Evolutionary conservation across 345 rosid species (phyloP).

Genomic region (Nasturtium officinale): DNA sequence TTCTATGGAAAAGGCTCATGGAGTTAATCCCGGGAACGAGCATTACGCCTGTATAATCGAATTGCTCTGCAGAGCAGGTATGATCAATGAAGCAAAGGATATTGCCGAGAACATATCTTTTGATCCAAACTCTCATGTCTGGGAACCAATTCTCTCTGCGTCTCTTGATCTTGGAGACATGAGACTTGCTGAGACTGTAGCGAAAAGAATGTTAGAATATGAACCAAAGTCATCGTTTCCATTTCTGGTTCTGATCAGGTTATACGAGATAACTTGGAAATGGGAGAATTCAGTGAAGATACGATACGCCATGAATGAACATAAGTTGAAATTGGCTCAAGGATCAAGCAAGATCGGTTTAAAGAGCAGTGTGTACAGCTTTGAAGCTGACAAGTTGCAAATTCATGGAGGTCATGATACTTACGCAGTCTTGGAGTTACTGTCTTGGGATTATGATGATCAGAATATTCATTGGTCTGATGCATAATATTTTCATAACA

Average conservation of each 20-base stretch:
- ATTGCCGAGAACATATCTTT: conserved; percentile 51
- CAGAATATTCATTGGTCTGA: conserved; percentile 12
- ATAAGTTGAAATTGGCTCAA: conserved; percentile 33
- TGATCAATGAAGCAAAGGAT: conserved; percentile 51
- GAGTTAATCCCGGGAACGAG: conserved; percentile 50
- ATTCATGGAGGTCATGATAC: conserved; percentile 57
- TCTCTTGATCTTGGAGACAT: conserved; percentile 45
- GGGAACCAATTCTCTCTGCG: conserved; percentile 52
- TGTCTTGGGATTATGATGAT: conserved; percentile 56
- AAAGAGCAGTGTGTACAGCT: conserved; percentile 46
- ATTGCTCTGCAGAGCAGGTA: conserved; percentile 54
- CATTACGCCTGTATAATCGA: conserved; percentile 62
- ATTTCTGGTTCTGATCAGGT: conserved; percentile 51
- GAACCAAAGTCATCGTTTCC: conserved; percentile 53
- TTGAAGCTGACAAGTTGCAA: conserved; percentile 53
- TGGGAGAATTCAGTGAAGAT: conserved; percentile 69
- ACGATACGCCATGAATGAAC: conserved; percentile 49
- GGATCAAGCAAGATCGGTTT: conserved; percentile 68
- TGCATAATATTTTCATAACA: conserved; percentile 15
- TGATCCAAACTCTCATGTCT: conserved; percentile 49
- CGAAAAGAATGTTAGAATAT: conserved; percentile 50
- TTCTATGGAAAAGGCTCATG: conserved; percentile 53
- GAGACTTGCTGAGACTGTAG: conserved; percentile 50
- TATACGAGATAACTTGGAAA: conserved; percentile 58
- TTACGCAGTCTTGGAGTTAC: conserved; percentile 45